Evolutionary conservation across 345 rosid genomes (phyloP).

Genomic region (thale cress (Arabidopsis thaliana)): TAIR10.1 NC_003076.8:4646501-4647000

Average conservation of each 20-base stretch:
- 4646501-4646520: neutral
- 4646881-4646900: neutral
- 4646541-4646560: neutral
- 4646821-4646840: slow-evolving; percentile 15
- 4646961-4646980: slow-evolving; percentile 40
- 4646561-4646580: neutral
- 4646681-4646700: neutral
- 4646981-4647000: slow-evolving; percentile 63
- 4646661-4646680: neutral
- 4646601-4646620: neutral
- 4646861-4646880: slow-evolving; percentile 10
- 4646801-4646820: neutral
- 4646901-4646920: slow-evolving; percentile 39
- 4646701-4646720: neutral
- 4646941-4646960: slow-evolving; percentile 40
- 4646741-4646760: neutral
- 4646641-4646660: neutral
- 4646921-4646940: slow-evolving; percentile 28
- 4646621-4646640: neutral
- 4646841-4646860: slow-evolving; percentile 9
- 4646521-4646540: slow-evolving; percentile 1
- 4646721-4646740: neutral
- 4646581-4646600: neutral
- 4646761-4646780: neutral
- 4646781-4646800: neutral